Evolutionary conservation across 768 basidiomycete genomes (phyloP), one percentile per base, ranked within the genome.

Genomic region (Fistulinella prunicolor): DNA sequence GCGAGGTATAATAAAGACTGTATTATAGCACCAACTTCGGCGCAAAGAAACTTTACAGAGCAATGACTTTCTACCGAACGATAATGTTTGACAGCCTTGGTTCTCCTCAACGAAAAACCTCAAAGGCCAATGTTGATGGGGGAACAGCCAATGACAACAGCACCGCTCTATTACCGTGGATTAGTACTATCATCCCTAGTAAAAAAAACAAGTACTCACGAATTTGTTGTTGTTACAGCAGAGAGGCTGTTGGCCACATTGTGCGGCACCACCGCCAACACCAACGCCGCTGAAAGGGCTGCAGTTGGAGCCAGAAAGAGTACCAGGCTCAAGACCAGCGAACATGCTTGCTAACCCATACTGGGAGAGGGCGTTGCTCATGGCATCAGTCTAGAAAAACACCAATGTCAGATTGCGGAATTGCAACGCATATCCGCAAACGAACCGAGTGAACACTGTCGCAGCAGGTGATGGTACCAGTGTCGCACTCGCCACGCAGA

Each of bases 391-490:
- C 26, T 28, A 28, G 6, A 28, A 17, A 22, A 44, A 9, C 19
- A 26, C 14, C 21, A 17, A 23, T 26, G 6, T 19, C n/a, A n/a
- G n/a, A n/a, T n/a, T n/a, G n/a, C n/a, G n/a, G n/a, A n/a, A n/a
- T 3, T 6, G 3, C 5, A 9, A 42, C 45, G 8, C 34, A 58
- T 58, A 6, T 29, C 3, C 35, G n/a, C n/a, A n/a, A n/a, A n/a
- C n/a, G n/a, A n/a, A n/a, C n/a, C n/a, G n/a, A n/a, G n/a, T 43
- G 41, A 21, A 46, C 39, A 10, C 1, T 41, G 44, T 55, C 38
- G 46, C 60, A 61, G 59, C 60, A 61, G 3, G 22, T 14, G 0
- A 55, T 6, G 2, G 22, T 0, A 22, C 59, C 60, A 14, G 47
- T 53, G 39, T 43, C 38, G 36, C 58, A 59, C 37, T 48, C 38